phyloP scores from a whole-genome alignment of 257 asterid species.

The Ehretia macrophylla region DNA sequence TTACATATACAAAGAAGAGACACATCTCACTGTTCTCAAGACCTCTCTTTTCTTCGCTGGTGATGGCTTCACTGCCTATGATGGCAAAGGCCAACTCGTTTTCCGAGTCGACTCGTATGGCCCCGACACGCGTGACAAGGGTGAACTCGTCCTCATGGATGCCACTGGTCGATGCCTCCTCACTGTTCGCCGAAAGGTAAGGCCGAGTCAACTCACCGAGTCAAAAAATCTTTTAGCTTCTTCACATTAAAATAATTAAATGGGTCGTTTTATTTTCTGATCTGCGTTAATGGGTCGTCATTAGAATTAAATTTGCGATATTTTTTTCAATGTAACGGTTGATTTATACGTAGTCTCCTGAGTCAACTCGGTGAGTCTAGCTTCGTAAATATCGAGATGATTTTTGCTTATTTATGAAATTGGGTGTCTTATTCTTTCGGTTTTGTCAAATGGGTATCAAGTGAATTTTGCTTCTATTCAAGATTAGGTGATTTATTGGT shows the following conservation, averaged over 20 bases:
- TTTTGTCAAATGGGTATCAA: too few relatives aligned
- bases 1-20: constrained; percentile 40
- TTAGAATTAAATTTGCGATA: not conserved
- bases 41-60: constrained; percentile 73
- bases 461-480: too few relatives aligned
- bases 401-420: not conserved
- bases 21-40: constrained; percentile 53
- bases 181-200: constrained; percentile 78
- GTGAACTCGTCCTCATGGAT: constrained; percentile 72
- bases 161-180: constrained; percentile 60
- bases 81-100: constrained; percentile 42
- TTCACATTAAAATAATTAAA: not conserved
- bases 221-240: not conserved
- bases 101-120: constrained; percentile 78
- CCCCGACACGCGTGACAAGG: constrained; percentile 33
- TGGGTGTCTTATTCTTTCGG: too few relatives aligned
- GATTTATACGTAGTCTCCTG: not conserved
- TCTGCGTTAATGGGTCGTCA: not conserved
- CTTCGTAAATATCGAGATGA: not conserved
- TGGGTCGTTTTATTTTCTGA: not conserved
- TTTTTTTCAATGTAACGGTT: not conserved
- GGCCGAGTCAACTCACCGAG: constrained; percentile 8
- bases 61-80: constrained; percentile 73
- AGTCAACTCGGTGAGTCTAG: not conserved
- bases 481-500: too few relatives aligned